Evolutionary conservation across 495 filamentous ascomycete species (phyloP).

Genomic region (Neurospora sublineolata): DNA sequence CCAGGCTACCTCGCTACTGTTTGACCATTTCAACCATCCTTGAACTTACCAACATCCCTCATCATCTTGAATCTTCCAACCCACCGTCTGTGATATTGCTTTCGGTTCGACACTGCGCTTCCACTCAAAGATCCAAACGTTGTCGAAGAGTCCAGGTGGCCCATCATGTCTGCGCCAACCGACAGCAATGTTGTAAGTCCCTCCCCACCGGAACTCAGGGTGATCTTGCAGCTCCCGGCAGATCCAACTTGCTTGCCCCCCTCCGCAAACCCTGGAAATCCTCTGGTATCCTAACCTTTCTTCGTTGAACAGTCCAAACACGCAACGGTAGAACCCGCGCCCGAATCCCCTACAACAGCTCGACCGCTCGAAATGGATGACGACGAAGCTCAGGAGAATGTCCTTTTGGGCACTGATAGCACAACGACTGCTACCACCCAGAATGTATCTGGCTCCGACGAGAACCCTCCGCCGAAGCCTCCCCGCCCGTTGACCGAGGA

Average conservation of each 20-base stretch:
- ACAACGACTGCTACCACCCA: slow-evolving; percentile 27
- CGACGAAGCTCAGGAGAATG: slow-evolving; percentile 59
- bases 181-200: slow-evolving; percentile 25
- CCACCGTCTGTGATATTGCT: neutral
- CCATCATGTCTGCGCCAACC: slow-evolving; percentile 31
- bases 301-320: slow-evolving; percentile 21
- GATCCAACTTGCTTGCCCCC: neutral
- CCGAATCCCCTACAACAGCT: slow-evolving; percentile 80
- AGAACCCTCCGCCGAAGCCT: slow-evolving; percentile 67
- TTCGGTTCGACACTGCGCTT: neutral
- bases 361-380: slow-evolving; percentile 78
- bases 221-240: neutral
- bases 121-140: neutral
- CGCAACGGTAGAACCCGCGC: slow-evolving; percentile 15
- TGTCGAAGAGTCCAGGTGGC: neutral
- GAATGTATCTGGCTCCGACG: slow-evolving; percentile 29
- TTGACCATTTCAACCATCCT: neutral
- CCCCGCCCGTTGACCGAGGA: slow-evolving; percentile 72
- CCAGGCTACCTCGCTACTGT: neutral
- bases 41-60: neutral
- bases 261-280: neutral
- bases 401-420: slow-evolving; percentile 29
- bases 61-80: neutral
- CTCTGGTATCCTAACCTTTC: slow-evolving; percentile 4
- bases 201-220: neutral